Evolutionary conservation across 495 filamentous ascomycete genomes (phyloP).

Genomic region (Penicillium argentinense): DNA sequence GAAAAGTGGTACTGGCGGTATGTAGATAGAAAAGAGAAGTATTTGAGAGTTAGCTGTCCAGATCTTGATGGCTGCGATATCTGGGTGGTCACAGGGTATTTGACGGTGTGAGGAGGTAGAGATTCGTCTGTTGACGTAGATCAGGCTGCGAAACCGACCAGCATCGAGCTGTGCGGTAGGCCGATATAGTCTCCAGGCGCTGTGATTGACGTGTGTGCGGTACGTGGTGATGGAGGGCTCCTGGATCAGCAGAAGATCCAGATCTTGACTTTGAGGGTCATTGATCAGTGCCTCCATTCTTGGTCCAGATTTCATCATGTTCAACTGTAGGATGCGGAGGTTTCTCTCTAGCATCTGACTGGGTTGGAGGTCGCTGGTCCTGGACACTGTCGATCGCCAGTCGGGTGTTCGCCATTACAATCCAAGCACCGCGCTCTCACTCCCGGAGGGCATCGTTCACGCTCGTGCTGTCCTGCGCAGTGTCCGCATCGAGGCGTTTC

Average conservation of each 20-base stretch:
- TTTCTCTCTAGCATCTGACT: slow-evolving; percentile 21
- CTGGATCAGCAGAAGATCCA: slow-evolving; percentile 30
- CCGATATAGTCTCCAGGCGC: slow-evolving; percentile 27
- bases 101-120: slow-evolving; percentile 24
- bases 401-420: slow-evolving; percentile 24
- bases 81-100: slow-evolving; percentile 24
- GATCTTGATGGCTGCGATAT: slow-evolving; percentile 23
- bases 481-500: slow-evolving; percentile 28
- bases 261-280: slow-evolving; percentile 22
- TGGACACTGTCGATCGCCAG: slow-evolving; percentile 15
- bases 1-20: slow-evolving; percentile 9
- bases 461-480: slow-evolving; percentile 21
- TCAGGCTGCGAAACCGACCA: slow-evolving; percentile 19
- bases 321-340: slow-evolving; percentile 28
- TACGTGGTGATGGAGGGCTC: slow-evolving; percentile 24
- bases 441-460: slow-evolving; percentile 17
- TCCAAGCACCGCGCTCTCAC: slow-evolving; percentile 20
- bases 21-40: slow-evolving; percentile 24
- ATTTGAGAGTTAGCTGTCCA: slow-evolving; percentile 21
- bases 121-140: slow-evolving; percentile 24
- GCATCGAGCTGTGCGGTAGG: slow-evolving; percentile 12
- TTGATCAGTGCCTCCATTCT: slow-evolving; percentile 34
- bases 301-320: slow-evolving; percentile 26
- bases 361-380: slow-evolving; percentile 7
- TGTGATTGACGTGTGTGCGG: slow-evolving; percentile 27